Evolutionary conservation across 2,329 filamentous ascomycete genomes (phyloP), one percentile per base, ranked within the genome.

Genomic region (Periconia sp.): DNA sequence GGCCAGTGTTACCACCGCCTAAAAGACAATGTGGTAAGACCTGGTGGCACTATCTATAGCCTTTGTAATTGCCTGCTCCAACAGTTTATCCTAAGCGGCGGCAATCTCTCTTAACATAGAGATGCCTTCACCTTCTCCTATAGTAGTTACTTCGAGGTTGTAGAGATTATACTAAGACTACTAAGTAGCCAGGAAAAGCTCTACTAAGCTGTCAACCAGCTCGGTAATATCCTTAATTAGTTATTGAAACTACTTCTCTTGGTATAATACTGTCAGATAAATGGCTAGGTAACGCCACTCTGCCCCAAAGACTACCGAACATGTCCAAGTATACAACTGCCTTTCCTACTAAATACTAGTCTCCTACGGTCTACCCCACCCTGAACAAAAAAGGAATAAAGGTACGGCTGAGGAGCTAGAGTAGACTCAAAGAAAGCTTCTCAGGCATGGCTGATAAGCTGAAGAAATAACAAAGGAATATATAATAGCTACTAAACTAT

Each of bases 151-250:
- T 24, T 41, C 39, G 7, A 16, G 15, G 13, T 36, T 24, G 31
- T n/a, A 26, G 22, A 36, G 33, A 13, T 36, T 23, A 18, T 15
- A 23, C 22, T 36, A 15, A 18, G 28, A 41, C 34, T 43, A 39
- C 30, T 58, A 40, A 36, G 40, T 36, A 23, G 56, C 51, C n/a
- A 56, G 59, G 38, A 67, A 67, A 11, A 65, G 51, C 15, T 63
- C 47, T 4, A 58, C 53, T 7, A 69, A 37, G 16, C 34, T 45
- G 30, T 59, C 39, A 17, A 65, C 55, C 32, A 63, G 40, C 11
- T 59, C 54, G 17, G 45, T 63, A 15, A 65, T 56, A 31, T 63
- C 63, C 32, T 65, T 57, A 30, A 68, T 59, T 15, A 68, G 43
- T n/a, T 53, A 33, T 24, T 37, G 45, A 26, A 65, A 59, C 8